A percentile compares a stretch with the other conserved stretches of the same genome.
These are phyloP conservation scores for Aegilops tauschii DNA, from an alignment of 176 grass and related monocot genomes.

Conservation along the genomic window DNA sequence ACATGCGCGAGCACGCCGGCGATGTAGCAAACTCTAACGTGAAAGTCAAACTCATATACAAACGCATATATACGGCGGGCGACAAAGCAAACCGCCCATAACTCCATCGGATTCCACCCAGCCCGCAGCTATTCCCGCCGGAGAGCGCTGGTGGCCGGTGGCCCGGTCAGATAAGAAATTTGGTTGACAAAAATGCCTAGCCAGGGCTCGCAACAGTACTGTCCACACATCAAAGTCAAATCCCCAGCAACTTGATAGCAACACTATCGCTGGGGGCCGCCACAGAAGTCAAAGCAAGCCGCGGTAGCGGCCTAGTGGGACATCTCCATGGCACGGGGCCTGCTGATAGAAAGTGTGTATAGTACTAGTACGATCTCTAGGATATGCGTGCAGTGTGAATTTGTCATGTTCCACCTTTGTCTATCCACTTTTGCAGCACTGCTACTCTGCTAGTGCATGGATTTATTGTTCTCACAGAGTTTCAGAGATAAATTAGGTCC, in stretches of 20 bases:
- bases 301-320: not conserved
- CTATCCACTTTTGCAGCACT: not conserved
- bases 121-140: not conserved
- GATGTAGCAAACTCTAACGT: not conserved
- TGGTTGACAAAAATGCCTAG: not conserved
- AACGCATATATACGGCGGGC: not conserved
- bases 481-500: not conserved
- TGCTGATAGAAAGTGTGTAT: not conserved
- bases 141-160: not conserved
- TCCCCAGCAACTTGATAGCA: not conserved
- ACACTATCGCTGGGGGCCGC: not conserved
- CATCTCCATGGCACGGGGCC: not conserved
- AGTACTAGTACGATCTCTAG: not conserved
- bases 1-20: not conserved
- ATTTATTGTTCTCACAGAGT: not conserved
- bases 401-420: not conserved
- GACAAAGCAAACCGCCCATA: not conserved
- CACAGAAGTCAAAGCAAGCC: constrained; percentile 20
- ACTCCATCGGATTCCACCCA: not conserved
- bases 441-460: not conserved
- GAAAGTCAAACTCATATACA: not conserved
- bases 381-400: not conserved
- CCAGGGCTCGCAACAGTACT: not conserved
- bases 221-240: constrained; percentile 13
- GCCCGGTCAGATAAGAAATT: not conserved